These are phyloP conservation scores for Friedmanniomyces endolithicus DNA, from an alignment of 495 filamentous ascomycete species.

Conservation along the genomic window DNA sequence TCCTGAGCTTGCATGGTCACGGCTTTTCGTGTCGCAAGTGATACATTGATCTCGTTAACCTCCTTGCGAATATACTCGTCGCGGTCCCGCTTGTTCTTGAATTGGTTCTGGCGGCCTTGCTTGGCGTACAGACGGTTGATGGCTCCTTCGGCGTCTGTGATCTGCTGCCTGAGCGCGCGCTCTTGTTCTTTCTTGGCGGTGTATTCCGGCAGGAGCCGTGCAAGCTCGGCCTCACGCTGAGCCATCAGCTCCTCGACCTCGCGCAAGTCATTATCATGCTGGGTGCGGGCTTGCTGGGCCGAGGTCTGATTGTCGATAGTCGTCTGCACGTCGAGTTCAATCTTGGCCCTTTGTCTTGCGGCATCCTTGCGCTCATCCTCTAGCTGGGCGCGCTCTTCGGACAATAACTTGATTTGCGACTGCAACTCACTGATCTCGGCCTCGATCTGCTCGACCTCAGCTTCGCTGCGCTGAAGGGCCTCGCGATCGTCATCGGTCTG, in stretches of 20 bases:
- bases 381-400: slow-evolving; percentile 74
- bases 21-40: slow-evolving; percentile 63
- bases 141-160: slow-evolving; percentile 62
- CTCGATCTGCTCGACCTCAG: slow-evolving; percentile 64
- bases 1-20: slow-evolving; percentile 73
- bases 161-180: slow-evolving; percentile 48
- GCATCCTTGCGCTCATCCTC: slow-evolving; percentile 81
- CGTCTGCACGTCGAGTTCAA: slow-evolving; percentile 71
- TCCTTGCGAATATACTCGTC: slow-evolving; percentile 73
- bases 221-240: slow-evolving; percentile 62
- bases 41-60: slow-evolving; percentile 65
- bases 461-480: slow-evolving; percentile 65
- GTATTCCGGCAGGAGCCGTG: slow-evolving; percentile 60
- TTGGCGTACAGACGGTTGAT: slow-evolving; percentile 81
- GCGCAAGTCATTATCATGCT: slow-evolving; percentile 61
- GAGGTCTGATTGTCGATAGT: slow-evolving; percentile 67
- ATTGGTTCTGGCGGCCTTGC: slow-evolving; percentile 80
- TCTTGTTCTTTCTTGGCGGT: slow-evolving; percentile 62
- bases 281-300: slow-evolving; percentile 54
- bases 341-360: slow-evolving; percentile 62
- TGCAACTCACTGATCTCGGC: slow-evolving; percentile 63
- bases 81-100: slow-evolving; percentile 74
- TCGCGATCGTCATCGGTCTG: slow-evolving; percentile 71
- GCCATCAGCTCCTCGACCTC: slow-evolving; percentile 63
- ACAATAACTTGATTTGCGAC: slow-evolving; percentile 72